Evolutionary conservation across 306 rosid species (phyloP).

Genomic region (Vicia sativa): DNA sequence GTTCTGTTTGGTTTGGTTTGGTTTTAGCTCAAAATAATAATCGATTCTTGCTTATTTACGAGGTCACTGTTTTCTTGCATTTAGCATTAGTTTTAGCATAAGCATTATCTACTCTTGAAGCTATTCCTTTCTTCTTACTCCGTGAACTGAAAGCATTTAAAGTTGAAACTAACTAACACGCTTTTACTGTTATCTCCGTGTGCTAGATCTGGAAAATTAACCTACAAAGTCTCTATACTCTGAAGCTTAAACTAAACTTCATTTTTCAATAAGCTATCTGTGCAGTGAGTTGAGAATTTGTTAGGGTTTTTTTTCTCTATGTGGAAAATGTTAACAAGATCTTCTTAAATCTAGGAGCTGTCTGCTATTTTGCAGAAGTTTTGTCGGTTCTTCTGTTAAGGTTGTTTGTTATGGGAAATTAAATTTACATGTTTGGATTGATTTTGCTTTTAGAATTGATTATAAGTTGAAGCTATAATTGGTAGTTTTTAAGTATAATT

Average conservation of each 20-base stretch:
- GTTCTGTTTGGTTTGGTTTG: no score
- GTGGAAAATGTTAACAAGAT: conserved; percentile 15
- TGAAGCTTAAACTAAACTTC: conserved; percentile 16
- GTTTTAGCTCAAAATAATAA: background rate
- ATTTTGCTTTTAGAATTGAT: background rate
- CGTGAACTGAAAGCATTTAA: background rate
- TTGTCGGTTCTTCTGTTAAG: background rate
- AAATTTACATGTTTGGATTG: background rate
- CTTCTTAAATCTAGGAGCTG: background rate
- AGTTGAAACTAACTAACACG: conserved; percentile 11
- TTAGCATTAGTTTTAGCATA: no score
- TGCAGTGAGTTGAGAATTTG: no score
- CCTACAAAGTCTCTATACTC: background rate
- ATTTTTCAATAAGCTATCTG: background rate
- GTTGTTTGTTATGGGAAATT: background rate
- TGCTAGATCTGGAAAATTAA: conserved; percentile 35
- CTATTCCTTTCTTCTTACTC: conserved; percentile 1
- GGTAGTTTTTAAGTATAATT: no score
- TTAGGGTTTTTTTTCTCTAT: background rate
- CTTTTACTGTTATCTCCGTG: background rate
- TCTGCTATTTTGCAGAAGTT: background rate
- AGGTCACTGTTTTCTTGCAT: conserved; percentile 11
- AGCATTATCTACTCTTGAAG: background rate
- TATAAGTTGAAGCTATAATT: background rate
- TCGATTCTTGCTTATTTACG: conserved; percentile 22